Evolutionary conservation across 2,329 filamentous ascomycete genomes (phyloP).

Genomic region (Dendryphion nanum): DNA sequence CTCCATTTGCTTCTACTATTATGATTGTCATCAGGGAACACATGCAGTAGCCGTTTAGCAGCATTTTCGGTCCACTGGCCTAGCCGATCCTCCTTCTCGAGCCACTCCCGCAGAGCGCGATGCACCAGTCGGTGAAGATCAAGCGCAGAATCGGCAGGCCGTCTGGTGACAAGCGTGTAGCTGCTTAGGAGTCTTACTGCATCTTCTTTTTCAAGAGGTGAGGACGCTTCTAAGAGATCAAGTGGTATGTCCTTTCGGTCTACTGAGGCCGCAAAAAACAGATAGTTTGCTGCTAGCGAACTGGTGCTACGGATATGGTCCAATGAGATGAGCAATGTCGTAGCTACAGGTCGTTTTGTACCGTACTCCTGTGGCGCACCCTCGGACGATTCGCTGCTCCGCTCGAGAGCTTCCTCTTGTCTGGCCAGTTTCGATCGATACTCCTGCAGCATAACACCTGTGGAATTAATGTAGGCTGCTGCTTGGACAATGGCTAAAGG

Average conservation of each 20-base stretch:
- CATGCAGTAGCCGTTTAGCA: constrained; percentile 2
- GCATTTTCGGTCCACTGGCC: not conserved
- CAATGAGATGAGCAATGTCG: constrained; percentile 45
- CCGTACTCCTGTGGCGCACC: constrained; percentile 26
- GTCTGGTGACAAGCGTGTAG: constrained; percentile 9
- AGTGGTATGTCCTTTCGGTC: constrained; percentile 1
- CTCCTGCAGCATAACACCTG: too few species aligned
- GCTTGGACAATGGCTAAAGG: constrained; percentile 24
- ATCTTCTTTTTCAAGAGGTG: constrained; percentile 13
- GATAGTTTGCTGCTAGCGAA: constrained; percentile 30
- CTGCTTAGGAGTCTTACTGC: constrained; percentile 11
- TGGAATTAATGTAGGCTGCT: constrained; percentile 1
- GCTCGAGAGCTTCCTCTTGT: constrained; percentile 29
- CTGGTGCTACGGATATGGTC: constrained; percentile 24
- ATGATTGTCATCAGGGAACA: constrained; percentile 3
- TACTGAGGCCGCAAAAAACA: constrained; percentile 43
- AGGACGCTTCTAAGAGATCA: too few species aligned
- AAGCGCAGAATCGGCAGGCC: constrained; percentile 2
- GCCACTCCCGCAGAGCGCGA: constrained; percentile 33
- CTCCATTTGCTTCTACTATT: constrained; percentile 4
- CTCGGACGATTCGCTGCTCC: constrained; percentile 37
- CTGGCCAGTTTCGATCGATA: too few species aligned
- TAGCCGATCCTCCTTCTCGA: not conserved
- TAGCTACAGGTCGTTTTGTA: constrained; percentile 29
- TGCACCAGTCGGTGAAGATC: constrained; percentile 17